Base-by-base conservation (phyloP, 805 yeast genomes). In the Yarrowia alimentaria region DNA sequence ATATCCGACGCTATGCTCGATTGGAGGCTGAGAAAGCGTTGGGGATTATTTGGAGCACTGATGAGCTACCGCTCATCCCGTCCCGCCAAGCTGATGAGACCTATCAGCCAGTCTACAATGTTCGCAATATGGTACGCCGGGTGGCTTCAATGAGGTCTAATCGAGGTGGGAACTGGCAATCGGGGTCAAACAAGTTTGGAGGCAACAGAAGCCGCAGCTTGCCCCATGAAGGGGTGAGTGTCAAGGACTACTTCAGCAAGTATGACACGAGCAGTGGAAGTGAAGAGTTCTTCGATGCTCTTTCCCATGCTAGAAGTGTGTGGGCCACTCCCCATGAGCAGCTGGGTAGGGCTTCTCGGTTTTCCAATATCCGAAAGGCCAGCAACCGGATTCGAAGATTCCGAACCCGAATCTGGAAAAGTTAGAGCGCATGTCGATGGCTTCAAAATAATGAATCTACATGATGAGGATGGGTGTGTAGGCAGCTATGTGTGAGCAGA, bases 21-120 rank as follows among this genome's bases (percentile, higher is more conserved):
- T 13, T 40, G 47, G 47, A 40, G 14, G 47, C 47, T 11, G 47
- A 40, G 25, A 40, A 28, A 19, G 47, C 47, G n/a, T 25, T 40
- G 3, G 33, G 32, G 10, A 25, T 26, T 14, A 40, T 40, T 3
- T 40, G 47, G 47, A 26, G 25, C 33, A 19, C 17, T 13, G 47
- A 40, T 9, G 32, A 26, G 7, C 25, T 40, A 25, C 47, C 47
- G 3, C 19, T 40, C 25, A 40, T 40, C 8, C 47, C 47, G 4
- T 28, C 47, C 1, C 12, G 47, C 10, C 11, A 40, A 13, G 33
- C 33, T 7, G 47, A 40, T 19, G 33, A 40, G 21, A 37, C 43
- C 12, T 37, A 37, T 22, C 43, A 37, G 43, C 43, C 43, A 17
- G 25, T 37, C 30, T 24, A 37, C 43, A 37, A 37, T 9, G 43